Conservation (phyloP, 2,329 filamentous ascomycete species). For the Aspergillus calidoustus region DNA sequence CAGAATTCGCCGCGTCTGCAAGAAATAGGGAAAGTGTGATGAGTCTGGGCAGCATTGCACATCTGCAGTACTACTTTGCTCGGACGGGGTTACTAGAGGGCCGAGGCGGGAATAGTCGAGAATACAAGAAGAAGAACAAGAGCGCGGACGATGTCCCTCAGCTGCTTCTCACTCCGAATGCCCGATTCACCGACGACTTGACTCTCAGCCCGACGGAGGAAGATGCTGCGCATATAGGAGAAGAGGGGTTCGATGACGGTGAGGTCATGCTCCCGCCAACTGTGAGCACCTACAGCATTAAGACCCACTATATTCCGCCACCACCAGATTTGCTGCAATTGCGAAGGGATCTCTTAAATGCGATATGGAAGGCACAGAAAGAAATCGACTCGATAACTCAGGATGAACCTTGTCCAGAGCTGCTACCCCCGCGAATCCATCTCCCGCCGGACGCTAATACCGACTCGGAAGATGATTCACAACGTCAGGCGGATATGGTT, state of each 20-base stretch:
- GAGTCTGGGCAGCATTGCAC: conserved; percentile 93
- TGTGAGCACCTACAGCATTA: conserved; percentile 90
- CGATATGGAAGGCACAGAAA: conserved; percentile 70
- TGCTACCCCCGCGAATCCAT: conserved; percentile 36
- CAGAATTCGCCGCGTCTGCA: conserved; percentile 88
- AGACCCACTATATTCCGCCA: conserved; percentile 78
- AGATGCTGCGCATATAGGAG: conserved; percentile 46
- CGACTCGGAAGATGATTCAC: conserved; percentile 51
- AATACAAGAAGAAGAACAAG: conserved; percentile 60
- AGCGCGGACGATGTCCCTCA: conserved; percentile 45
- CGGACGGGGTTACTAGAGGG: conserved; percentile 90
- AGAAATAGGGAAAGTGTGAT: conserved; percentile 91
- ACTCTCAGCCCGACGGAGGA: conserved; percentile 58
- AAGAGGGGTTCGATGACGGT: conserved; percentile 59
- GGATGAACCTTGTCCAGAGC: conserved; percentile 33
- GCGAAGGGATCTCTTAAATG: conserved; percentile 69
- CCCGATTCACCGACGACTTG: conserved; percentile 47
- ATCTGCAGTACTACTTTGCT: conserved; percentile 98
- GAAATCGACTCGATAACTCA: conserved; percentile 60
- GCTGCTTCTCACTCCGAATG: conserved; percentile 45
- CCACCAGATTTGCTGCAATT: conserved; percentile 83
- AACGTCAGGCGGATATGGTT: conserved; percentile 24
- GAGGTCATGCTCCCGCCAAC: conserved; percentile 94
- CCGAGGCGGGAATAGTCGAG: conserved; percentile 84
- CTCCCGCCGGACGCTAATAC: conserved; percentile 36